phyloP scores from a whole-genome alignment of 1,284 basidiomycete species.

The Ustilago crameri region DNA sequence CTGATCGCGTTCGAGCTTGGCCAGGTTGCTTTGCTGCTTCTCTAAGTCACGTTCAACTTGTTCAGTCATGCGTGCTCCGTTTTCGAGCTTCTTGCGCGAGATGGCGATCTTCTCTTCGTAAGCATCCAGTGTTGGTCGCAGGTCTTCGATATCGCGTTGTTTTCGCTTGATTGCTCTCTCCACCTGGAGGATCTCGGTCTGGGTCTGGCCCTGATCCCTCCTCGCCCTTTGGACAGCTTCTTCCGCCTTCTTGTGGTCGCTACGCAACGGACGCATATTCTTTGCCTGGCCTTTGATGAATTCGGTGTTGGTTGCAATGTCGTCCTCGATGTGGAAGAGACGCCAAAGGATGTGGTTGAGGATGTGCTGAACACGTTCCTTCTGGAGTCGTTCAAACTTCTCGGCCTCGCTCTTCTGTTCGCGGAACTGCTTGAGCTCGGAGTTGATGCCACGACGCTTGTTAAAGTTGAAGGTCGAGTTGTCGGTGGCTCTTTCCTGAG shows the following conservation, averaged over 20 bases:
- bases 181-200: constrained; percentile 51
- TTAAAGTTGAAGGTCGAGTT: constrained; percentile 92
- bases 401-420: constrained; percentile 95
- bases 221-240: constrained; percentile 74
- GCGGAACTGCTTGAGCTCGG: constrained; percentile 96
- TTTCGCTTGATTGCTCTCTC: constrained; percentile 51
- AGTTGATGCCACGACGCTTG: constrained; percentile 89
- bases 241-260: constrained; percentile 84
- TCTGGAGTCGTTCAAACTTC: constrained; percentile 81
- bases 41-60: constrained; percentile 78
- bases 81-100: constrained; percentile 79
- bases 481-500: constrained; percentile 89
- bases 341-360: constrained; percentile 87
- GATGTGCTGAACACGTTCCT: constrained; percentile 80
- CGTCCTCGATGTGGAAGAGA: constrained; percentile 84
- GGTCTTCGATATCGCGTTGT: constrained; percentile 44
- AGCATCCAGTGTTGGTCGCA: constrained; percentile 58
- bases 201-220: constrained; percentile 42
- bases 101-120: constrained; percentile 89
- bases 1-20: constrained; percentile 77
- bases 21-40: constrained; percentile 75
- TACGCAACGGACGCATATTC: constrained; percentile 78
- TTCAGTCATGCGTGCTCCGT: constrained; percentile 76
- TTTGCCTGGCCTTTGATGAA: constrained; percentile 65
- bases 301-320: constrained; percentile 51